phyloP scores from a whole-genome alignment of 2,329 filamentous ascomycete species.

The Cladosporium sp. region DNA sequence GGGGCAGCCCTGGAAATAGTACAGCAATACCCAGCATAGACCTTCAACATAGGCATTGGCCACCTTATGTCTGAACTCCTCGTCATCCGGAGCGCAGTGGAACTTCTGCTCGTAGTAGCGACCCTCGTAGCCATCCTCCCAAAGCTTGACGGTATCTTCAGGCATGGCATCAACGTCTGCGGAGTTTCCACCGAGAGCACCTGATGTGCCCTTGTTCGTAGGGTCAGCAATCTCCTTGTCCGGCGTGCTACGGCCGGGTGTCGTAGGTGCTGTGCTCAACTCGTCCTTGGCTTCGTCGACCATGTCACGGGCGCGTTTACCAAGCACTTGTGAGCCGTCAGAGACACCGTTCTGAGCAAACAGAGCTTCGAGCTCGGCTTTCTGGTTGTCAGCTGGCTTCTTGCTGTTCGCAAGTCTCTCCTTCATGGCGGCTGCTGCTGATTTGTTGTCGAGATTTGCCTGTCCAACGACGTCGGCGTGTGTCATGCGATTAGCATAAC shows the following conservation, averaged over 20 bases:
- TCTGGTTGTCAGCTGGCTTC: constrained; percentile 28
- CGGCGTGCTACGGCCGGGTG: constrained; percentile 58
- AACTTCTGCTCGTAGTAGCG: constrained; percentile 98
- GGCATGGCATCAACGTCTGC: constrained; percentile 57
- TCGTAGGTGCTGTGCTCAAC: constrained; percentile 34
- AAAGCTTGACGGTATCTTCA: constrained; percentile 78
- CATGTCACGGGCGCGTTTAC: constrained; percentile 73
- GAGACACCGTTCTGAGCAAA: constrained; percentile 23
- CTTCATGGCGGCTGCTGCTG: constrained; percentile 83
- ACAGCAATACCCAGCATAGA: constrained; percentile 88
- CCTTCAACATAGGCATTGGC: constrained; percentile 91
- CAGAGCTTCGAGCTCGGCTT: constrained; percentile 27
- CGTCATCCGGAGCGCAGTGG: constrained; percentile 71
- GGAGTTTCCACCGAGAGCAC: constrained; percentile 38
- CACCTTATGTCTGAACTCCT: constrained; percentile 83
- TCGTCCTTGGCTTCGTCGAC: constrained; percentile 53
- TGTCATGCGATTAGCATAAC: constrained; percentile 56
- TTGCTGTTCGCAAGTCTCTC: constrained; percentile 61
- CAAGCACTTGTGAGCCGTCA: constrained; percentile 48
- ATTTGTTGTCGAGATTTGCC: constrained; percentile 82
- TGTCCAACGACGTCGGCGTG: constrained; percentile 78
- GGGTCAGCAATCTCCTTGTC: constrained; percentile 30
- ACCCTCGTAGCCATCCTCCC: constrained; percentile 93
- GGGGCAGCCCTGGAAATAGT: constrained; percentile 97
- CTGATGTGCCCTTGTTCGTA: constrained; percentile 25